Conservation (phyloP, 495 filamentous ascomycete species). For the Xanthoparmelia taractica region DNA sequence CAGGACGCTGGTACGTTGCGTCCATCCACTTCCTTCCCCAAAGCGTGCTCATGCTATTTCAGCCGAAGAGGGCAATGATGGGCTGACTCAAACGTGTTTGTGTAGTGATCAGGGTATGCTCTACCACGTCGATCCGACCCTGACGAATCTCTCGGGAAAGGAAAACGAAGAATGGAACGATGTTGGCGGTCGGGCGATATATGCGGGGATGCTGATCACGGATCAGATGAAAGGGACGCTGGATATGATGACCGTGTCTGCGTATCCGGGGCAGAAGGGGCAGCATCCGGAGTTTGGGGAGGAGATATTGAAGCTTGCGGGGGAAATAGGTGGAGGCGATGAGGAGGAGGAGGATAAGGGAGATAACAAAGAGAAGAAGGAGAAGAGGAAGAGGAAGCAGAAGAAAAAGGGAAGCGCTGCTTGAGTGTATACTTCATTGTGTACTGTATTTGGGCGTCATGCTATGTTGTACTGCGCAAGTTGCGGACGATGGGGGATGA, state of each 20-base stretch:
- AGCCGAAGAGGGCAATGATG: too few species aligned
- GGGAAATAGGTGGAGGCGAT: constrained; percentile 12
- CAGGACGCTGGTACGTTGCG: constrained; percentile 23
- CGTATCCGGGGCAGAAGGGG: constrained; percentile 22
- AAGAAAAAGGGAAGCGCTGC: background rate
- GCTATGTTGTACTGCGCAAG: too few species aligned
- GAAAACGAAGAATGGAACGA: constrained; percentile 21
- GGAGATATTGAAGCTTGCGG: constrained; percentile 20
- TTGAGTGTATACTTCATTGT: too few species aligned
- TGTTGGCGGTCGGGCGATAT: constrained; percentile 12
- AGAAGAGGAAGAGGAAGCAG: background rate
- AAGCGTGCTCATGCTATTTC: too few species aligned
- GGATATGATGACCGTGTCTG: constrained; percentile 20
- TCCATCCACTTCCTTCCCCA: too few species aligned
- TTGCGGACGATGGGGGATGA: too few species aligned
- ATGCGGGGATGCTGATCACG: constrained; percentile 14
- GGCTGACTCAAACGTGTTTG: too few species aligned
- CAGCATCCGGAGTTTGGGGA: constrained; percentile 22
- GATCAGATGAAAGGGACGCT: constrained; percentile 15
- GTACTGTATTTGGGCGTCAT: too few species aligned
- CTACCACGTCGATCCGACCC: constrained; percentile 9
- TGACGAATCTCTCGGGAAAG: constrained; percentile 4
- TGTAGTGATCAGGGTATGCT: background rate
- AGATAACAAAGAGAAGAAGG: background rate
- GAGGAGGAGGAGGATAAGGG: background rate